Evolutionary conservation across 495 filamentous ascomycete species (phyloP).

Genomic region (Daldinia vernicosa): DNA sequence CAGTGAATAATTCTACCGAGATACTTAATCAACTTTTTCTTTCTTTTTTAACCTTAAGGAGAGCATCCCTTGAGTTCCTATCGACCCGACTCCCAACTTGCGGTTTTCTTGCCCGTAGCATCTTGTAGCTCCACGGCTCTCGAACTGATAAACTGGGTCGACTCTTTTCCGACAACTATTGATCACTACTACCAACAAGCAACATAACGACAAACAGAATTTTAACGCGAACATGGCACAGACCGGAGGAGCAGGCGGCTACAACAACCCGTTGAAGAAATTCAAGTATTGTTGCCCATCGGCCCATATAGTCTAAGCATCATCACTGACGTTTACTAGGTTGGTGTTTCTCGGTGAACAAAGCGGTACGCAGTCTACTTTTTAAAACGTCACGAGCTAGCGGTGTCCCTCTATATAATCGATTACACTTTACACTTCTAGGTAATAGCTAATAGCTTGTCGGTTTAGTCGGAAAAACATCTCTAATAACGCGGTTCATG

Average conservation of each 20-base stretch:
- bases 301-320: conserved; percentile 19
- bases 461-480: conserved; percentile 90
- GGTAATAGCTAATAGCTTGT: conserved; percentile 28
- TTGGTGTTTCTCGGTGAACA: conserved; percentile 97
- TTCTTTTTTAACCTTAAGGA: conserved; percentile 6
- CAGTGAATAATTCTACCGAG: conserved; percentile 13
- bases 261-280: conserved; percentile 99
- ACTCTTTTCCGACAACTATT: conserved; percentile 15
- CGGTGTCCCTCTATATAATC: background rate
- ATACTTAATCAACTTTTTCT: conserved; percentile 26
- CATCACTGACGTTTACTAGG: conserved; percentile 57
- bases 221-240: conserved; percentile 54
- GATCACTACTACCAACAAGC: background rate
- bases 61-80: conserved; percentile 7
- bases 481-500: conserved; percentile 98
- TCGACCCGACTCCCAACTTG: conserved; percentile 5
- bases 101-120: conserved; percentile 10
- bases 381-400: conserved; percentile 7
- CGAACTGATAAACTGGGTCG: conserved; percentile 15
- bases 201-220: conserved; percentile 12
- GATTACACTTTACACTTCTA: conserved; percentile 12
- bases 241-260: conserved; percentile 71
- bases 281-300: conserved; percentile 78
- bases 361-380: conserved; percentile 73
- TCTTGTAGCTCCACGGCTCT: conserved; percentile 15